Percentiles rank a stretch among this genome's conserved stretches.
Conservation (phyloP, 805 yeast species). For the Trichomonascus vanleenenianus region DNA sequence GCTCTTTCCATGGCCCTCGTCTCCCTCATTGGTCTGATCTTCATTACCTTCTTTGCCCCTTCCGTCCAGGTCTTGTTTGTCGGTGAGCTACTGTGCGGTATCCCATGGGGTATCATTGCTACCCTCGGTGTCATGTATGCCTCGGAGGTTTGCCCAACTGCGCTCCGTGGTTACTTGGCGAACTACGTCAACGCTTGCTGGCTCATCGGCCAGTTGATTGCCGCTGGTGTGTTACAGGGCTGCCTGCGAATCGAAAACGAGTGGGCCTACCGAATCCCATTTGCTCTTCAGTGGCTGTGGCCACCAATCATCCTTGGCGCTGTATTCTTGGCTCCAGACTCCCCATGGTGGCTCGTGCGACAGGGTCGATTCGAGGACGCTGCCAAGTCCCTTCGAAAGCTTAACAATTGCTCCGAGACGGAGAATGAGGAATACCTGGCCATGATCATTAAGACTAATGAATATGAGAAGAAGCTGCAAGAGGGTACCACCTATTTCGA, state of each 20-base stretch:
- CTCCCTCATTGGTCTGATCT: slow-evolving; percentile 10
- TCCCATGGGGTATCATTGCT: slow-evolving; percentile 50
- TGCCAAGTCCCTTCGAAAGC: slow-evolving; percentile 26
- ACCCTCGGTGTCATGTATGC: slow-evolving; percentile 45
- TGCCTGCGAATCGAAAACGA: slow-evolving; percentile 15
- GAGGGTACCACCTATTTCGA: slow-evolving; percentile 23
- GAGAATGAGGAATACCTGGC: slow-evolving; percentile 27
- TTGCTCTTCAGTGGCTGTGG: slow-evolving; percentile 56
- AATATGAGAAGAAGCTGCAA: slow-evolving; percentile 21
- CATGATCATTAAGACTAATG: slow-evolving; percentile 39
- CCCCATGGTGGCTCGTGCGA: slow-evolving; percentile 50
- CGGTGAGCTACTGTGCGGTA: slow-evolving; percentile 30
- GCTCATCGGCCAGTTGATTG: slow-evolving; percentile 49
- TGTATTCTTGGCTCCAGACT: slow-evolving; percentile 40
- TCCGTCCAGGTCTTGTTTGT: slow-evolving; percentile 29
- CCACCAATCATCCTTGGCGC: slow-evolving; percentile 38
- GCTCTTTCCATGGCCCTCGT: slow-evolving; percentile 33
- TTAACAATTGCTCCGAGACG: slow-evolving; percentile 1
- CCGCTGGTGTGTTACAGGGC: slow-evolving; percentile 44
- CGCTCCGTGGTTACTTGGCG: slow-evolving; percentile 41
- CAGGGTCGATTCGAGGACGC: slow-evolving; percentile 38
- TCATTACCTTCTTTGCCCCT: slow-evolving; percentile 34
- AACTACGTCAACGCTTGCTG: slow-evolving; percentile 46
- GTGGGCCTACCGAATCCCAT: slow-evolving; percentile 44
- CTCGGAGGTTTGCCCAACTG: slow-evolving; percentile 46